Evolutionary conservation across 306 rosid species (phyloP), one percentile per base, ranked within the genome.

Genomic region (Trifolium pratense): DNA sequence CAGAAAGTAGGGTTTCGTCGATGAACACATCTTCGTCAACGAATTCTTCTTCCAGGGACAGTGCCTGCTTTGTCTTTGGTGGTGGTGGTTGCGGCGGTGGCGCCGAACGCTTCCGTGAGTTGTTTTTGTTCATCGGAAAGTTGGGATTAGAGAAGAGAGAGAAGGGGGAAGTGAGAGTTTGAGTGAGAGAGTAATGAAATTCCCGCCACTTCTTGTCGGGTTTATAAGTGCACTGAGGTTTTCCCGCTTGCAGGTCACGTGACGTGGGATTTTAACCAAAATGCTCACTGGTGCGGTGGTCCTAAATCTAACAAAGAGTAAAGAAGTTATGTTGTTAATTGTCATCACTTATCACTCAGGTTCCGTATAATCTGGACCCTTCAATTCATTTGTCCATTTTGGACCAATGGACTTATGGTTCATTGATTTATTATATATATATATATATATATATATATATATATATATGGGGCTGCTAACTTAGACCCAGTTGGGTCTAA

Each of bases 11-110:
- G 87, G 85, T 87, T 79, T 94, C 95, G 78, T 88, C 84, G 12
- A 91, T 80, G 83, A 84, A 94, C 42, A 94, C 88, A 51, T 94
- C 98, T 70, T 94, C 98, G 66, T 94, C 98, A n/a, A 87, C 60
- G 74, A 91, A 91, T 5, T 94, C 98, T 3, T 94, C 98, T 66
- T 89, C 98, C 40, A 79, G 86, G 0, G 91, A 67, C 1, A 64
- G n/a, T 32, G 89, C 87, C 9, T 78, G 95, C 79, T 58, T 90
- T n/a, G 79, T 74, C 68, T 84, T 89, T 14, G 79, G 71, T 70
- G 85, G 84, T 0, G 93, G 81, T 0, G 83, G 84, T 21, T 79
- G 68, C 17, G 77, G 73, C 39, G 86, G 73, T 23, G 91, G 85
- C 16, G 89, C 70, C 5, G 85, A 82, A 11, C 96, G 89, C 59